Base-by-base conservation (phyloP, 257 asterid genomes). In the Solanum neorickii region DNA sequence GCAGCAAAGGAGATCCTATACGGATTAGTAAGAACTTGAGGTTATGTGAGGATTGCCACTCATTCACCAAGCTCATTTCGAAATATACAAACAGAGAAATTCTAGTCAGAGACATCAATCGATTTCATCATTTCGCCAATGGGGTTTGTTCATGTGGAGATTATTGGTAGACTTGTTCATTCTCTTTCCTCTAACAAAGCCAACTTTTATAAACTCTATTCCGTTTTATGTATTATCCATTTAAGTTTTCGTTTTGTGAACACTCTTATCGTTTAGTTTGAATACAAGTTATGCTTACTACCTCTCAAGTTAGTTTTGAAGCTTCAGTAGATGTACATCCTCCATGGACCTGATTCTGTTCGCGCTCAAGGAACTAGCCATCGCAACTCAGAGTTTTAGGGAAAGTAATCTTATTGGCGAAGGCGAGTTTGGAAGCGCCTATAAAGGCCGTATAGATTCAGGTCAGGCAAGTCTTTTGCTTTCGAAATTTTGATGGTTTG, bases 391-490 rank as follows among this genome's bases (percentile, higher is more conserved):
- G 89, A 93, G 94, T 85, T 96, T 96, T 25, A 88, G 91, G 89
- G 95, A 90, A 83, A 89, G 93, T 27, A 96, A 96, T 93, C 89
- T 94, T 93, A 91, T 96, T 5, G 99, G 99, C 15, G 97, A 92
- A 87, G 99, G 98, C 7, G 99, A 98, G 10, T 96, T 94, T 75
- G 99, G 99, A 47, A 90, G 95, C 35, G 99, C 95, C 46, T 96
- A 90, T 46, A 95, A 89, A 87, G 99, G 95, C 87, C 92, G 90
- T n/a, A 91, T 96, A 1, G 98, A 94, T 29, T 91, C 94, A 41
- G 93, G 93, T 87, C 87, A 76, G 95, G 98, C 88, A 90, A 91
- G 42, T 39, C 2, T 39, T 39, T 7, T 39, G 42, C 42, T 39
- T 39, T 39, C 42, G 9, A 39, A 39, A 39, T 39, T 39, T 39